Percentiles rank a stretch among this genome's conserved stretches.
Evolutionary conservation across 352 stramenopile species (phyloP).

Genomic region (Phytophthora colocasiae): DNA sequence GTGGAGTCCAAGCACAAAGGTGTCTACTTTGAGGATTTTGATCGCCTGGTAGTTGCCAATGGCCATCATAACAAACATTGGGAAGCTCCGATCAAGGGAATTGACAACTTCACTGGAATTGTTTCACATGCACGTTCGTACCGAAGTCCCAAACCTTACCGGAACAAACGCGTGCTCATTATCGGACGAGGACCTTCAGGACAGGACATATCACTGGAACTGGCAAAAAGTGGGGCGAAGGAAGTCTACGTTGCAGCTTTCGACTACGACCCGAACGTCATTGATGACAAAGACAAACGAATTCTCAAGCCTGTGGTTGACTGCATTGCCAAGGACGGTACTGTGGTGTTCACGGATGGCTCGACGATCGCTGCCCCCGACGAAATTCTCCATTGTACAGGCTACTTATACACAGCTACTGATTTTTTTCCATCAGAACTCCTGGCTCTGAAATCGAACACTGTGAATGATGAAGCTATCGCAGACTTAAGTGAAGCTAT

Average conservation of each 20-base stretch:
- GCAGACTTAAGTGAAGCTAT: not conserved
- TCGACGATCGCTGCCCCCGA: not conserved
- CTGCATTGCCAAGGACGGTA: not conserved
- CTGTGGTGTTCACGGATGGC: conserved; percentile 1
- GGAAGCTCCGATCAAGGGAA: not conserved
- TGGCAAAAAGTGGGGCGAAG: not conserved
- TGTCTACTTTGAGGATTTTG: not conserved
- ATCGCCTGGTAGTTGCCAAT: not conserved
- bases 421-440: not conserved
- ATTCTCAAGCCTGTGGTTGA: not conserved
- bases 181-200: not conserved
- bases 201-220: not conserved
- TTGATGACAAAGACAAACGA: not conserved
- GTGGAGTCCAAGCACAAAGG: not conserved
- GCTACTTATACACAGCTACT: not conserved
- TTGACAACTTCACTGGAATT: not conserved
- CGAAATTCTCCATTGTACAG: not conserved
- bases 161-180: not conserved
- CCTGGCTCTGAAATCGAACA: not conserved
- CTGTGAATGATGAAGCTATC: not conserved
- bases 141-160: not conserved
- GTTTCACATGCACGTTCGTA: not conserved
- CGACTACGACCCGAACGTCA: not conserved
- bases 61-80: not conserved
- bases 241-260: conserved; percentile 3